Conservation (phyloP, 129 eudicot species). For the Pseudognaphalium luteoalbum region DNA sequence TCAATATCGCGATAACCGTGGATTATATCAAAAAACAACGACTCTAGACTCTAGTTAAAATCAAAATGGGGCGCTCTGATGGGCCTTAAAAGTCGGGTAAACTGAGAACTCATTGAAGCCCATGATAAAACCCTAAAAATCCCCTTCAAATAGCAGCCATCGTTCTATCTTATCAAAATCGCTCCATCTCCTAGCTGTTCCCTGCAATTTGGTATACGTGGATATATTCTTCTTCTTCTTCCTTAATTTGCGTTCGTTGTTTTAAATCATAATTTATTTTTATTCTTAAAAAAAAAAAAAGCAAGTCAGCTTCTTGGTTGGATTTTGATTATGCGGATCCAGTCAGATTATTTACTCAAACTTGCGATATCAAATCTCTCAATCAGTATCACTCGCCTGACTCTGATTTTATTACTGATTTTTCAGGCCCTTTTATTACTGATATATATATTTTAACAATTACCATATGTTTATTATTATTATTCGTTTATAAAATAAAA, state of each 20-base stretch:
- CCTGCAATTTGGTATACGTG: no score
- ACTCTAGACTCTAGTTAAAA: not conserved
- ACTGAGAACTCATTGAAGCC: not conserved
- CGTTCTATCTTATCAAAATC: not conserved
- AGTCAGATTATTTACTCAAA: constrained; percentile 33
- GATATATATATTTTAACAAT: no score
- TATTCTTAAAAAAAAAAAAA: not conserved
- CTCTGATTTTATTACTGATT: constrained; percentile 29
- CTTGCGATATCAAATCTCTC: constrained; percentile 25
- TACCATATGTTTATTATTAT: no score
- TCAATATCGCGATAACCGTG: no score
- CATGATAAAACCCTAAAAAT: constrained; percentile 29
- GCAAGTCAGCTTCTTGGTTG: constrained; percentile 40
- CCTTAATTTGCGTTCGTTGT: no score
- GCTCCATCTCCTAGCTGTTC: no score
- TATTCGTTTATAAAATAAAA: no score
- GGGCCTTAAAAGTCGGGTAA: not conserved
- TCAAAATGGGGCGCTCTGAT: not conserved
- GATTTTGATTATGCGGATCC: constrained; percentile 17
- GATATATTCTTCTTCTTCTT: not conserved
- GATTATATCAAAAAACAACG: no score
- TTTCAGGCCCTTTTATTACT: constrained; percentile 40
- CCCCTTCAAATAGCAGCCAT: constrained; percentile 25
- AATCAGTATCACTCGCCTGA: constrained; percentile 42
- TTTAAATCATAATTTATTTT: no score